Base-by-base conservation (phyloP, 2,329 filamentous ascomycete genomes). In the Pseudogymnoascus sp. region DNA sequence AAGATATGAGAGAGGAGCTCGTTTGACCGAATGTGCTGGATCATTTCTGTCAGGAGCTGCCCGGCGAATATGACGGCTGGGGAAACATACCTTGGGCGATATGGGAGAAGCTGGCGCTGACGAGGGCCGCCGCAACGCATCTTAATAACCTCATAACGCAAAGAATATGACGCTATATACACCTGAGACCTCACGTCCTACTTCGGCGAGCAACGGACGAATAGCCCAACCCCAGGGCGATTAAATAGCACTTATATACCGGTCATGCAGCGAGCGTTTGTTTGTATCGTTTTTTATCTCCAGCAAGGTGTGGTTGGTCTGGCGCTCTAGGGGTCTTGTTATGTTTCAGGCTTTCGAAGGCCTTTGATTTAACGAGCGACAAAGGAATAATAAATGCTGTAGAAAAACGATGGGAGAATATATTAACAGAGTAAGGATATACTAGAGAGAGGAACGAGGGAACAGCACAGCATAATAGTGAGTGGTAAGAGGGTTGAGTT, bases 1-100 rank as follows among this genome's bases (percentile, higher is more conserved):
- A 60, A 97, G 79, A 72, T 89, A 86, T 69, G 82, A 85, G 66
- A 99, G 81, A 34, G 92, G 91, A 71, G 90, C 90, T 69, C 93
- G 84, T 67, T 86, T 83, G 60, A 84, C 80, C 0, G 91, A 96
- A 74, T 89, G 84, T 67, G 87, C 89, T 85, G 74, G 62, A 34
- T 38, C 23, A 5, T 37, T 61, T 31, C 16, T 37, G 28, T 64
- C 53, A 62, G 61, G 63, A 64, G 28, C 21, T 40, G 34, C 14
- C 21, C 11, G 50, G 14, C 5, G 38, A 25, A 42, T 60, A n/a
- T 28, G 25, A 38, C 7, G 12, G 59, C 3, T 31, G 36, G 14
- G 25, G 21, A 21, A 31, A 59, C 61, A 40, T 59, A 63, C 61
- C 42, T 60, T 63, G 31, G 14, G 46, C 44, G 28, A 36, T n/a